Conservation (phyloP, 176 grass and related monocot genomes). For the Puya raimondii region DNA sequence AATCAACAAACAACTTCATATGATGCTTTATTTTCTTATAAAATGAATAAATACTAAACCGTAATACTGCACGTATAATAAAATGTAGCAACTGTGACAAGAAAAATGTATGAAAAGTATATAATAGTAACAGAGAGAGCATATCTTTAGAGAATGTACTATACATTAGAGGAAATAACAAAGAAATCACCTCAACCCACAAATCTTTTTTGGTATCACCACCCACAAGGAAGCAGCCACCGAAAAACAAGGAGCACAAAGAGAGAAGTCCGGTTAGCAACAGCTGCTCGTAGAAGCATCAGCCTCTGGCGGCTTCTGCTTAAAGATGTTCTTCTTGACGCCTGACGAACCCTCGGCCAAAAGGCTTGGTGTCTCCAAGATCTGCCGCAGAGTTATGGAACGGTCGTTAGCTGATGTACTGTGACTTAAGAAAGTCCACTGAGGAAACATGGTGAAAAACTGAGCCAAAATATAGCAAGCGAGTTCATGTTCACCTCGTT, state of each 20-base stretch:
- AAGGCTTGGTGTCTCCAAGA: constrained; percentile 88
- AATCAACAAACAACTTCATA: not conserved
- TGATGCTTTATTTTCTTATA: not conserved
- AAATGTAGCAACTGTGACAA: not conserved
- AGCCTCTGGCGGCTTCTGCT: constrained; percentile 66
- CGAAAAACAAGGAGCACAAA: too few species aligned
- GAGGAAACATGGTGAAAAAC: too few species aligned
- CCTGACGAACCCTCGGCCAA: constrained; percentile 61
- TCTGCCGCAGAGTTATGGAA: constrained; percentile 24
- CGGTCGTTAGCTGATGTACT: not conserved
- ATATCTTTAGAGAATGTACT: not conserved
- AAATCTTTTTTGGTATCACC: not conserved
- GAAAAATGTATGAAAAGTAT: not conserved
- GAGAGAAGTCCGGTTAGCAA: constrained; percentile 29
- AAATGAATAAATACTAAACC: not conserved
- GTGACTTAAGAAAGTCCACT: not conserved
- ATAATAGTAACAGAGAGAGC: not conserved
- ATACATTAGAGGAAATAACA: not conserved
- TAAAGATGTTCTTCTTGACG: constrained; percentile 91
- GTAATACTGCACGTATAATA: not conserved
- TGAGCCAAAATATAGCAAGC: too few species aligned
- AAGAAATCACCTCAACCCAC: not conserved
- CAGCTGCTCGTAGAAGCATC: constrained; percentile 57
- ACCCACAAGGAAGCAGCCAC: too few species aligned
- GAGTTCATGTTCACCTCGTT: too few species aligned